Conservation (phyloP, 306 rosid species). For the Acacia acuminata region DNA sequence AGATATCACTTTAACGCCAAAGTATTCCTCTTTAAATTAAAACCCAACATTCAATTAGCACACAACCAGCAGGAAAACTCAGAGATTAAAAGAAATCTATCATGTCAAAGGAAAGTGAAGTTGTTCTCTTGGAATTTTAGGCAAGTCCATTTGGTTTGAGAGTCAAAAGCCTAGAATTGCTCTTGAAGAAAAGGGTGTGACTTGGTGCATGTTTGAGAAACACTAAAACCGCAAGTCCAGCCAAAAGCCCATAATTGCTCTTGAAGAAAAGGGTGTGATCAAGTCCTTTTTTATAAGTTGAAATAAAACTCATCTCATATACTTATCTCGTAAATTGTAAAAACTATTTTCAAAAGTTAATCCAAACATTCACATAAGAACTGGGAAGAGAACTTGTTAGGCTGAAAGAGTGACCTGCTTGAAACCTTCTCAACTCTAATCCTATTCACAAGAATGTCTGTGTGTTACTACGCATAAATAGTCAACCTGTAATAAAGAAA, state of each 20-base stretch:
- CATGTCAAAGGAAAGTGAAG: constrained; percentile 30
- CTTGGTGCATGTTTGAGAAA: neutral
- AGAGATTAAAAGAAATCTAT: neutral
- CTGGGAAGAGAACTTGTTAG: constrained; percentile 65
- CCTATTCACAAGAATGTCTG: constrained; percentile 69
- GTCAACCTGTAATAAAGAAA: constrained; percentile 53
- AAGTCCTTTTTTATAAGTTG: too few relatives aligned
- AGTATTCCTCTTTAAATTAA: neutral
- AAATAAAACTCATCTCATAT: too few relatives aligned
- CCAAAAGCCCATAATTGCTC: too few relatives aligned
- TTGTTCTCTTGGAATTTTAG: constrained; percentile 40
- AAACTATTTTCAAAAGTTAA: too few relatives aligned
- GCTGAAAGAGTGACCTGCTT: constrained; percentile 64
- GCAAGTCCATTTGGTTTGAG: constrained; percentile 53
- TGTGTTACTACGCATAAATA: constrained; percentile 52
- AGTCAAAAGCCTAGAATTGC: constrained; percentile 45
- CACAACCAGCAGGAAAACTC: too few relatives aligned
- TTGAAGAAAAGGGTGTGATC: too few relatives aligned
- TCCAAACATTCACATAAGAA: neutral
- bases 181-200: constrained; percentile 57
- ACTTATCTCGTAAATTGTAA: too few relatives aligned
- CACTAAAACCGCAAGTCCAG: too few relatives aligned
- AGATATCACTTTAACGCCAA: neutral
- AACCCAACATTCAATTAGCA: neutral
- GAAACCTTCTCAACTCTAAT: constrained; percentile 57